phyloP scores from a whole-genome alignment of 2,329 filamentous ascomycete species.

The Madurella mycetomatis region DNA sequence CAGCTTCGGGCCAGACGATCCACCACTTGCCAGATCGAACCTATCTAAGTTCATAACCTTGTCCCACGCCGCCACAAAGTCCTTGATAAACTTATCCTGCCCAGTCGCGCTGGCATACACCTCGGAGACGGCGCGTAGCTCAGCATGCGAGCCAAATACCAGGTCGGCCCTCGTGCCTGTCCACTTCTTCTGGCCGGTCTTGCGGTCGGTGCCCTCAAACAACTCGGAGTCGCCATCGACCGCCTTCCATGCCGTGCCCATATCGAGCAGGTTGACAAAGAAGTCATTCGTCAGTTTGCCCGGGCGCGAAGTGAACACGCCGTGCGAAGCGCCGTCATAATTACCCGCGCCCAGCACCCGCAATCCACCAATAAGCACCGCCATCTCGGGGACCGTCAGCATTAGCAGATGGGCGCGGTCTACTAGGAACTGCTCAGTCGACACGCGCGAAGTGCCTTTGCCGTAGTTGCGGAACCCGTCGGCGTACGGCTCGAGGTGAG shows the following conservation, averaged over 20 bases:
- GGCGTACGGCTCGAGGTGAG: slow-evolving; percentile 61
- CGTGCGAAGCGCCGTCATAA: slow-evolving; percentile 63
- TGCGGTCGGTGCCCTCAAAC: slow-evolving; percentile 62
- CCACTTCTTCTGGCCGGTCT: slow-evolving; percentile 66
- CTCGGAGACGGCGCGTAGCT: slow-evolving; percentile 67
- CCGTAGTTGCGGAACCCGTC: slow-evolving; percentile 82
- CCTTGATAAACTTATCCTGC: slow-evolving; percentile 61
- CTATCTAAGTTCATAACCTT: slow-evolving; percentile 74
- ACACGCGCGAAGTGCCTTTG: slow-evolving; percentile 54
- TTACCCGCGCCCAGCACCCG: slow-evolving; percentile 62
- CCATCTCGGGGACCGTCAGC: slow-evolving; percentile 66
- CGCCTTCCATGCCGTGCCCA: slow-evolving; percentile 60
- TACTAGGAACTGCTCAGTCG: slow-evolving; percentile 65
- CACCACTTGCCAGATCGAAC: slow-evolving; percentile 49
- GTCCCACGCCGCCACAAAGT: slow-evolving; percentile 68
- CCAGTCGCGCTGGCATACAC: slow-evolving; percentile 61
- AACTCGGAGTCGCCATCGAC: slow-evolving; percentile 44
- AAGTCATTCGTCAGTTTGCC: slow-evolving; percentile 74
- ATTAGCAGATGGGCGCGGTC: slow-evolving; percentile 68
- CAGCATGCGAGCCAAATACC: slow-evolving; percentile 67
- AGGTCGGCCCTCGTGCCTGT: slow-evolving; percentile 64
- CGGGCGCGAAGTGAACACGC: slow-evolving; percentile 64
- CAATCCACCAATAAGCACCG: slow-evolving; percentile 67
- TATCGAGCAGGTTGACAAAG: slow-evolving; percentile 74
- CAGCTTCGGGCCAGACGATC: slow-evolving; percentile 6